phyloP scores from a whole-genome alignment of 106 monocot species.

The Allium fistulosum region DNA sequence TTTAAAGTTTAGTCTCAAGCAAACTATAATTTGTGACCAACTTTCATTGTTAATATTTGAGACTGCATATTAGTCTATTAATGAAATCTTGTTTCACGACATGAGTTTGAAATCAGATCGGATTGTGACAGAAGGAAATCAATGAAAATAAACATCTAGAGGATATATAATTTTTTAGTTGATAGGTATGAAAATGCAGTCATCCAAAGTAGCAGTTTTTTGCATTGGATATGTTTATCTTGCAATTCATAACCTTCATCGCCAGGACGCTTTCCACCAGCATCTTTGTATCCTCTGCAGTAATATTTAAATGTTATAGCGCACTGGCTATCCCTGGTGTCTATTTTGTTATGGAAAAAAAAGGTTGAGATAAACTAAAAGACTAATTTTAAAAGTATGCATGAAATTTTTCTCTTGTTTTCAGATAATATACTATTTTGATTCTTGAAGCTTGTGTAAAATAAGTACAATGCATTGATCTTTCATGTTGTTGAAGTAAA shows the following conservation, averaged over 20 bases:
- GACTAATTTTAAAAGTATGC: background rate
- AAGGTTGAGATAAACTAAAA: background rate
- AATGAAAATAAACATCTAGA: too few species aligned
- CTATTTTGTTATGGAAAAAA: background rate
- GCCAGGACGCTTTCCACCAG: slow-evolving; percentile 47
- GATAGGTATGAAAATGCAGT: too few species aligned
- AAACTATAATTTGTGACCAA: too few species aligned
- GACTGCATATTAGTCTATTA: too few species aligned
- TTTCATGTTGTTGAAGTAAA: background rate
- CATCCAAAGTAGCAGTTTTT: too few species aligned
- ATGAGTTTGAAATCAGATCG: too few species aligned
- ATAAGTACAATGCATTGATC: background rate
- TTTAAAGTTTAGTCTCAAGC: too few species aligned
- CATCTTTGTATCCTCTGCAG: slow-evolving; percentile 73
- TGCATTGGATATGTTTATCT: too few species aligned
- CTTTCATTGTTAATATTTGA: too few species aligned
- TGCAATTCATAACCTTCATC: slow-evolving; percentile 69
- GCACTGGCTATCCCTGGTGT: background rate
- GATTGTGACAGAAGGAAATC: too few species aligned
- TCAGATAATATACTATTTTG: background rate
- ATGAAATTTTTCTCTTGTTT: background rate
- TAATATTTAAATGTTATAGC: slow-evolving; percentile 8
- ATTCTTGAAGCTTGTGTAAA: background rate
- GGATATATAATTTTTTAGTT: too few species aligned
- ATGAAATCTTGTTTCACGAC: too few species aligned